phyloP scores from a whole-genome alignment of 2,329 filamentous ascomycete genomes.

The Fusarium brevicatenulatum region DNA sequence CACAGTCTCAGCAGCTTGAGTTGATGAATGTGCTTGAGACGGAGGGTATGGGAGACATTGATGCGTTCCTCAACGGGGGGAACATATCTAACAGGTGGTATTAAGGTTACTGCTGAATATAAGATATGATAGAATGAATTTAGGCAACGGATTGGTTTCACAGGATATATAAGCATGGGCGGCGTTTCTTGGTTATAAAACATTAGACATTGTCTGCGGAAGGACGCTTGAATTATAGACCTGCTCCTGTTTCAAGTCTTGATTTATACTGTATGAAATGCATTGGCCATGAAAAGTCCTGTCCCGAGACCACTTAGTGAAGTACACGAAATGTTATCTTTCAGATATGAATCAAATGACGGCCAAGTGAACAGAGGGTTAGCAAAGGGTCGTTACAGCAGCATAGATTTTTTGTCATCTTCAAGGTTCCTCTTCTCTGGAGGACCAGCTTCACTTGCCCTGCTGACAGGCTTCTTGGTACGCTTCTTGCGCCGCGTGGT shows the following conservation, averaged over 20 bases:
- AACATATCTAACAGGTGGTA: slow-evolving; percentile 49
- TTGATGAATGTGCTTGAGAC: slow-evolving; percentile 83
- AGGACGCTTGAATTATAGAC: slow-evolving; percentile 23
- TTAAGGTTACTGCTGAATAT: slow-evolving; percentile 21
- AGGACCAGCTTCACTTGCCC: slow-evolving; percentile 6
- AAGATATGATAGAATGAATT: slow-evolving; percentile 12
- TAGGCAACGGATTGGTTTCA: slow-evolving; percentile 4
- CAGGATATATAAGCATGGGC: slow-evolving; percentile 4
- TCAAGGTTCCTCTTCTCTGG: slow-evolving; percentile 20
- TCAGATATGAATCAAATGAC: not conserved
- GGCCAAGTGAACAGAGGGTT: not conserved
- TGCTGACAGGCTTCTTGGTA: slow-evolving; percentile 37
- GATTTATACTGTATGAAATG: slow-evolving; percentile 3
- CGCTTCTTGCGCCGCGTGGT: slow-evolving; percentile 54
- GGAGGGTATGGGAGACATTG: slow-evolving; percentile 71
- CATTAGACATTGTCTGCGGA: slow-evolving; percentile 28
- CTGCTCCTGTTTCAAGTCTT: slow-evolving; percentile 8
- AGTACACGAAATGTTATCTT: not conserved
- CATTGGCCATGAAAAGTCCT: not conserved
- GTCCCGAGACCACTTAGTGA: not conserved
- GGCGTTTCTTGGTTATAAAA: slow-evolving; percentile 29
- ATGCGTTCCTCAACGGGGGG: slow-evolving; percentile 63
- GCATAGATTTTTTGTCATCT: not conserved
- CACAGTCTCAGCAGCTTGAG: slow-evolving; percentile 83
- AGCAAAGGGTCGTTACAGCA: not conserved